Evolutionary conservation across 345 rosid species (phyloP).

Genomic region (Syzygium aqueum): DNA sequence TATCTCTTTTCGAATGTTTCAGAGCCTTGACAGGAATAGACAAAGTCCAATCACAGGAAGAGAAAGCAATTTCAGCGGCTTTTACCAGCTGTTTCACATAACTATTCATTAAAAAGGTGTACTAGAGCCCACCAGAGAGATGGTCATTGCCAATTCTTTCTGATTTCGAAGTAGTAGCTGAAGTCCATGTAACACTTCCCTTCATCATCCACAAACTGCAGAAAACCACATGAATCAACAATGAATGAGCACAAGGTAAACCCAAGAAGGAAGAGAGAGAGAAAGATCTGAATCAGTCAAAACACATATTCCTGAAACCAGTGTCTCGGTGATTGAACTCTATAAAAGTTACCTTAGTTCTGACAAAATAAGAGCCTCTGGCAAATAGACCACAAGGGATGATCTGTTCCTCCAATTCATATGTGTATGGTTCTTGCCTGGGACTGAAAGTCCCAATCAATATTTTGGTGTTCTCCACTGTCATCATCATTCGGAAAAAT

Average conservation of each 20-base stretch:
- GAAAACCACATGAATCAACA: neutral
- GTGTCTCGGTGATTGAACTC: neutral
- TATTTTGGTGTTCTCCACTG: constrained; percentile 21
- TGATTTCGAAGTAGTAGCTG: constrained; percentile 24
- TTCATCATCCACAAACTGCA: constrained; percentile 23
- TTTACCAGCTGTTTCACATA: neutral
- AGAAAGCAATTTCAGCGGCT: neutral
- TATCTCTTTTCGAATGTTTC: neutral
- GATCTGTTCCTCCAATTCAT: constrained; percentile 17
- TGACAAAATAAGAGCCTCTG: constrained; percentile 23
- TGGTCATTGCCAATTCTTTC: constrained; percentile 19
- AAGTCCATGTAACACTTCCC: constrained; percentile 25
- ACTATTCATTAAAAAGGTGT: neutral
- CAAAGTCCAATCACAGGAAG: neutral
- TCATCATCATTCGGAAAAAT: neutral
- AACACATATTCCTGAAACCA: neutral
- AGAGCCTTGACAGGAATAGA: neutral
- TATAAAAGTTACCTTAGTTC: constrained; percentile 14
- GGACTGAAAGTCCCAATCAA: constrained; percentile 23
- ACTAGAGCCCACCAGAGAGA: neutral
- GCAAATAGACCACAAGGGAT: constrained; percentile 27
- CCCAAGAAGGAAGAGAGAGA: neutral
- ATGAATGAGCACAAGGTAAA: neutral
- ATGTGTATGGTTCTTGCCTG: constrained; percentile 14
- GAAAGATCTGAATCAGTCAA: neutral